Percentiles rank a stretch among this genome's conserved stretches.
phyloP scores from a whole-genome alignment of 495 filamentous ascomycete species.

The Articulospora tetracladia region DNA sequence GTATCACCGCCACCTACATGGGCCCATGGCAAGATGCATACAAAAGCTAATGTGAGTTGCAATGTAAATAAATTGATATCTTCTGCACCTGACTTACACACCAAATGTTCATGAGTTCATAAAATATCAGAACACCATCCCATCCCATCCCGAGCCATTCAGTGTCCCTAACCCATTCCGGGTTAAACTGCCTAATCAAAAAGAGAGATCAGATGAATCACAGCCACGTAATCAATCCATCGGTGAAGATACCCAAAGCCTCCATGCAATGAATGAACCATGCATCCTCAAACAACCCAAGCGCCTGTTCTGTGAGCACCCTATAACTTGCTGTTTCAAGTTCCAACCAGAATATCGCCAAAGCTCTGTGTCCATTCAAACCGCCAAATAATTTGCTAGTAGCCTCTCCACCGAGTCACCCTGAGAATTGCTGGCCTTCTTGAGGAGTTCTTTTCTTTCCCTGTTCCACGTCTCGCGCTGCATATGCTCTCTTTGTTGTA shows the following conservation, averaged over 20 bases:
- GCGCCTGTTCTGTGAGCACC: neutral
- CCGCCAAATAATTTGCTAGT: conserved; percentile 18
- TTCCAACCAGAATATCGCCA: too few relatives aligned
- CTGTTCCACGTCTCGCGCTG: conserved; percentile 34
- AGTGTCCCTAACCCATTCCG: neutral
- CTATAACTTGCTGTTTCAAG: too few relatives aligned
- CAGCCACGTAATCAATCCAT: too few relatives aligned
- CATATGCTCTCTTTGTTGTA: conserved; percentile 35
- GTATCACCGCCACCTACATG: too few relatives aligned
- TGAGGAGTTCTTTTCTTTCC: conserved; percentile 33
- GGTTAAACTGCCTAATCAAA: too few relatives aligned
- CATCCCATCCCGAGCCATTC: neutral
- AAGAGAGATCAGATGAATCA: too few relatives aligned
- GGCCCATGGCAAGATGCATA: too few relatives aligned
- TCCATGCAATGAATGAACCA: too few relatives aligned
- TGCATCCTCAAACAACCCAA: neutral
- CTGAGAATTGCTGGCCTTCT: conserved; percentile 26
- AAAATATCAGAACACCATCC: neutral
- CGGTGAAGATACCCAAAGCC: too few relatives aligned
- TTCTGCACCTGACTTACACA: neutral
- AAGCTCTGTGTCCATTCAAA: conserved; percentile 3
- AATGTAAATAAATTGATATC: neutral
- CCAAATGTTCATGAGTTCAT: neutral
- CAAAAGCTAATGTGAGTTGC: neutral
- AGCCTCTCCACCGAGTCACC: conserved; percentile 18